Evolutionary conservation across 1,139 yeast species (phyloP).

Genomic region (Suhomyces wounanorum): DNA sequence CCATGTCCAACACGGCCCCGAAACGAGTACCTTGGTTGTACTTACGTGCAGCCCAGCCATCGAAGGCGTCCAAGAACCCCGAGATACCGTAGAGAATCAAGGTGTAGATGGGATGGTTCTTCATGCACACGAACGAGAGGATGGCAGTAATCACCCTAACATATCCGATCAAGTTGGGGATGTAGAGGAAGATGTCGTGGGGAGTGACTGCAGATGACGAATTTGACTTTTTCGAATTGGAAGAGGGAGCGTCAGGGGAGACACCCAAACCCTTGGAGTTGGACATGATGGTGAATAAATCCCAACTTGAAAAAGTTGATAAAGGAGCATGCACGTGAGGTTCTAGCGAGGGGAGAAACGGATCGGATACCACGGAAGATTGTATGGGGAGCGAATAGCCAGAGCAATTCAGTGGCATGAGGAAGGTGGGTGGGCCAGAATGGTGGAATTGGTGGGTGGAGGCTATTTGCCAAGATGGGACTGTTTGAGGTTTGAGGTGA

Average conservation of each 20-base stretch:
- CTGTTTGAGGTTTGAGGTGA: background rate
- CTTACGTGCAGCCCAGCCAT: conserved; percentile 92
- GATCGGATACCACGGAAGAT: background rate
- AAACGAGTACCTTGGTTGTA: conserved; percentile 87
- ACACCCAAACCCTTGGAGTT: conserved; percentile 1
- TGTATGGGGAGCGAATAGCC: background rate
- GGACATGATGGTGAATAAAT: conserved; percentile 6
- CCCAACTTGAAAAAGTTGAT: conserved; percentile 8
- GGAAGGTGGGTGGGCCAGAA: background rate
- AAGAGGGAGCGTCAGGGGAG: background rate
- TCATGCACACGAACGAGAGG: conserved; percentile 79
- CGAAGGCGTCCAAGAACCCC: conserved; percentile 92
- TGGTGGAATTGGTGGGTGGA: too few relatives aligned
- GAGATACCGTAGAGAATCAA: conserved; percentile 80
- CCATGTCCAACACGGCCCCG: conserved; percentile 99
- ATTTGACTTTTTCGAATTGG: background rate
- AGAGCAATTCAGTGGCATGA: background rate
- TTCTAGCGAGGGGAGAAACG: background rate
- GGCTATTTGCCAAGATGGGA: background rate
- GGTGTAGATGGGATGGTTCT: conserved; percentile 76
- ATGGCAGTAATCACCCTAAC: conserved; percentile 79
- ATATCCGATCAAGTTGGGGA: conserved; percentile 92
- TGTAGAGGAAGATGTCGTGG: conserved; percentile 65
- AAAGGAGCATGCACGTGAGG: conserved; percentile 7
- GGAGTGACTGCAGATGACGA: conserved; percentile 28